Evolutionary conservation across 2,329 filamentous ascomycete genomes (phyloP).

Genomic region (Colletotrichum sp.): DNA sequence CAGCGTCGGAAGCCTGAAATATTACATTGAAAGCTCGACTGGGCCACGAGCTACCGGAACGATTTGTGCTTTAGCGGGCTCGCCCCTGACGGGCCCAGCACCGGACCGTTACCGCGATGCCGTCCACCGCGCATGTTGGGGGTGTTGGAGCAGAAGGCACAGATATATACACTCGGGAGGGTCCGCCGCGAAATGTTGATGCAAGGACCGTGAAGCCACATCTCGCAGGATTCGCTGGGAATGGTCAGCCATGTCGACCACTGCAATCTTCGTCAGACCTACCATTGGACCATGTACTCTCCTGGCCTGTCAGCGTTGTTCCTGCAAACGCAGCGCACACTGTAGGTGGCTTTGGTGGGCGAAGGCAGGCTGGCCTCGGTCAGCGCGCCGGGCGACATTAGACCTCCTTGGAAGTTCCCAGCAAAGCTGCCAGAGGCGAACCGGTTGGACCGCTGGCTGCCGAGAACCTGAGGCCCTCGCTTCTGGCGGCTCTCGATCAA

Average conservation of each 20-base stretch:
- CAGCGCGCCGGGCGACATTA: constrained; percentile 56
- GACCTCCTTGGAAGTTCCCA: constrained; percentile 35
- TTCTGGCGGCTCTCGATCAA: constrained; percentile 58
- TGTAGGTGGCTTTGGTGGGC: constrained; percentile 45
- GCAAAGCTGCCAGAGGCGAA: constrained; percentile 35
- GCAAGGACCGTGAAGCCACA: constrained; percentile 68
- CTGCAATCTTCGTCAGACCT: constrained; percentile 25
- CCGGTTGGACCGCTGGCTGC: constrained; percentile 14
- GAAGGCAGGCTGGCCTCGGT: constrained; percentile 53
- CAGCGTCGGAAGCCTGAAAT: background rate
- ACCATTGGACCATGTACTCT: constrained; percentile 70
- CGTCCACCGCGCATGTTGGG: constrained; percentile 56
- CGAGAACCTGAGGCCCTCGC: constrained; percentile 31
- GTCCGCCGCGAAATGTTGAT: constrained; percentile 61
- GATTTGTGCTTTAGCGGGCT: constrained; percentile 52
- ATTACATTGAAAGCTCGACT: background rate
- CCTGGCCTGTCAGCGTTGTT: constrained; percentile 45
- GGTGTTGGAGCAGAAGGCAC: constrained; percentile 66
- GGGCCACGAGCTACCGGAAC: constrained; percentile 40
- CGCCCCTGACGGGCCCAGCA: constrained; percentile 30
- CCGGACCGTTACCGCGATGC: constrained; percentile 38
- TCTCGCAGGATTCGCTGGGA: constrained; percentile 65
- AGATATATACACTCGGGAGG: constrained; percentile 67
- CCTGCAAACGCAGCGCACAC: constrained; percentile 62
- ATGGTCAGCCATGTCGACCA: background rate